A percentile compares a stretch with the other conserved stretches of the same genome.
Conservation (phyloP, 1,284 basidiomycete genomes). For the Sporisorium sorghi region DNA sequence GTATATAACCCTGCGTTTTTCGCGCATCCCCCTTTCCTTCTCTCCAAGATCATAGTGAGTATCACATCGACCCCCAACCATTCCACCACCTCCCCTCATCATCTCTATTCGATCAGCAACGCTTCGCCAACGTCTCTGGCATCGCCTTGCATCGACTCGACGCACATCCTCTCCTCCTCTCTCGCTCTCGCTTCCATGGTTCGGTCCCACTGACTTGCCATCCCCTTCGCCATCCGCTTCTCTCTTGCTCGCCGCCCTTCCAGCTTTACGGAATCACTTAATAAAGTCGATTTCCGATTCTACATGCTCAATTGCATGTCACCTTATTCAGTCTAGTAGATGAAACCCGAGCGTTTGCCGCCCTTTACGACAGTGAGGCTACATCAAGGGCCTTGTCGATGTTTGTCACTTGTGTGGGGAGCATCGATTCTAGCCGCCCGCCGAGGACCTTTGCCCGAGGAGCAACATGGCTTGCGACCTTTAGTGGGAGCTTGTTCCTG, state of each 20-base stretch:
- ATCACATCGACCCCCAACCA: conserved; percentile 32
- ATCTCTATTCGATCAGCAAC: neutral
- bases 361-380: conserved; percentile 66
- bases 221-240: neutral
- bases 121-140: neutral
- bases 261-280: conserved; percentile 69
- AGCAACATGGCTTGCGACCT: conserved; percentile 64
- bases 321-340: conserved; percentile 67
- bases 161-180: neutral
- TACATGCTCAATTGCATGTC: conserved; percentile 67
- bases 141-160: neutral
- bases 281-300: conserved; percentile 68
- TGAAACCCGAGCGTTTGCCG: conserved; percentile 65
- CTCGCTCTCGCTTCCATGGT: conserved; percentile 1
- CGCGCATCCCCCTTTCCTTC: conserved; percentile 43
- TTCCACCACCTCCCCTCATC: conserved; percentile 1
- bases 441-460: conserved; percentile 66
- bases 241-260: too few relatives aligned
- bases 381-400: conserved; percentile 54
- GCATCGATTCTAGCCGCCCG: conserved; percentile 61
- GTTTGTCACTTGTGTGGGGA: conserved; percentile 12
- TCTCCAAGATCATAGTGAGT: conserved; percentile 59
- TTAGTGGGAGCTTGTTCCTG: conserved; percentile 64
- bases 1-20: conserved; percentile 41
- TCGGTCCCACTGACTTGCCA: conserved; percentile 30